Evolutionary conservation across 495 filamentous ascomycete species (phyloP).

Genomic region (Massariosphaeria phaeospora): DNA sequence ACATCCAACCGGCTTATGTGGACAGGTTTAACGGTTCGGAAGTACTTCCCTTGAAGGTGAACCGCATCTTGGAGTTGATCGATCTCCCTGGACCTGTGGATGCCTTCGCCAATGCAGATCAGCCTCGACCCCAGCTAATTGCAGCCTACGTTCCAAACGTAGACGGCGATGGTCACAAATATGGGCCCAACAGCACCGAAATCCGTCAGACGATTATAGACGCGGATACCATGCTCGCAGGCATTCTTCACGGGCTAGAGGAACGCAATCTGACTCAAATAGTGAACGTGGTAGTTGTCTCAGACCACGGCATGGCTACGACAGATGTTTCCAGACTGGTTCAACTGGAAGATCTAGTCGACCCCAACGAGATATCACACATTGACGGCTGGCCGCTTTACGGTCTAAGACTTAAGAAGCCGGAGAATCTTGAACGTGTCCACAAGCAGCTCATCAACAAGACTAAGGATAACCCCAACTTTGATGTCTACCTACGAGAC

Average conservation of each 20-base stretch:
- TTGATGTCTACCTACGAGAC: conserved; percentile 80
- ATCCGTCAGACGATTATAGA: conserved; percentile 65
- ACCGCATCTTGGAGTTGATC: conserved; percentile 69
- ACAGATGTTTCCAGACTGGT: conserved; percentile 77
- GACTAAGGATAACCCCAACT: conserved; percentile 54
- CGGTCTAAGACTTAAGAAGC: conserved; percentile 73
- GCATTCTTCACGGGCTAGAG: conserved; percentile 70
- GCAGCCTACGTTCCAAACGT: conserved; percentile 92
- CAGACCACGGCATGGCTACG: conserved; percentile 96
- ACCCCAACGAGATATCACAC: conserved; percentile 66
- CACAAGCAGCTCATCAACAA: conserved; percentile 46
- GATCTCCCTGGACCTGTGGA: conserved; percentile 70
- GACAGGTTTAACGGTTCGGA: conserved; percentile 83
- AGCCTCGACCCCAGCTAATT: conserved; percentile 75
- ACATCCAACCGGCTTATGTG: conserved; percentile 64
- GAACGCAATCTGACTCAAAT: conserved; percentile 78
- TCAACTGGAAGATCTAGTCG: conserved; percentile 87
- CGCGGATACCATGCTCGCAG: conserved; percentile 74
- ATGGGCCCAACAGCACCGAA: conserved; percentile 91
- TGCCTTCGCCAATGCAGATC: conserved; percentile 30
- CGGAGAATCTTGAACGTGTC: conserved; percentile 45
- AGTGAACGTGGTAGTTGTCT: conserved; percentile 96
- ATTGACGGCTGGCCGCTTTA: conserved; percentile 93
- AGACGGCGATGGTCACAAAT: conserved; percentile 77
- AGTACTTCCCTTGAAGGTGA: conserved; percentile 63